Conservation (phyloP, 768 basidiomycete genomes). For the Suillus alpinus region DNA sequence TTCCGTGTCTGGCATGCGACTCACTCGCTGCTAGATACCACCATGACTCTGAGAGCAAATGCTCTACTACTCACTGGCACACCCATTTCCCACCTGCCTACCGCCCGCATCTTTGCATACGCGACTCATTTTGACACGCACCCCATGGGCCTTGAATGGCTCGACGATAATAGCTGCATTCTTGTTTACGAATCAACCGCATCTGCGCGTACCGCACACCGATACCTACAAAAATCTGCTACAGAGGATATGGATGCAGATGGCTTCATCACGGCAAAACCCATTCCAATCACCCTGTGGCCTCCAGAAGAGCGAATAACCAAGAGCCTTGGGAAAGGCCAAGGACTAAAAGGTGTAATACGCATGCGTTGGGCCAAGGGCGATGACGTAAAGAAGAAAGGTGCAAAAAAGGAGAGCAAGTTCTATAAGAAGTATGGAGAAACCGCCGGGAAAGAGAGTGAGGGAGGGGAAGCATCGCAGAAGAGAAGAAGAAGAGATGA, state of each 20-base stretch:
- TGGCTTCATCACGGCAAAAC: conserved; percentile 59
- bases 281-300: conserved; percentile 74
- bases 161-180: conserved; percentile 80
- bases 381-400: conserved; percentile 76
- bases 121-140: conserved; percentile 73
- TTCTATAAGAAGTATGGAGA: conserved; percentile 78
- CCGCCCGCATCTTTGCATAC: conserved; percentile 77
- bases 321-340: conserved; percentile 64
- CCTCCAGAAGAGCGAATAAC: conserved; percentile 78
- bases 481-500: conserved; percentile 38
- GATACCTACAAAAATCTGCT: conserved; percentile 48
- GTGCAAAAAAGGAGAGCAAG: conserved; percentile 67
- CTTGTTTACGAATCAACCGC: conserved; percentile 64
- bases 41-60: conserved; percentile 46
- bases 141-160: conserved; percentile 81
- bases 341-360: conserved; percentile 63
- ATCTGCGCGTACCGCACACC: conserved; percentile 51
- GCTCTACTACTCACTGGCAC: conserved; percentile 71
- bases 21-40: conserved; percentile 30
- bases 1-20: conserved; percentile 4
- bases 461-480: conserved; percentile 30
- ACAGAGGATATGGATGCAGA: conserved; percentile 51
- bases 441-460: conserved; percentile 59
- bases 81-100: conserved; percentile 74
- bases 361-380: conserved; percentile 73